phyloP scores from a whole-genome alignment of 2,329 filamentous ascomycete species.

The Magnaporthiopsis rhizophila region DNA sequence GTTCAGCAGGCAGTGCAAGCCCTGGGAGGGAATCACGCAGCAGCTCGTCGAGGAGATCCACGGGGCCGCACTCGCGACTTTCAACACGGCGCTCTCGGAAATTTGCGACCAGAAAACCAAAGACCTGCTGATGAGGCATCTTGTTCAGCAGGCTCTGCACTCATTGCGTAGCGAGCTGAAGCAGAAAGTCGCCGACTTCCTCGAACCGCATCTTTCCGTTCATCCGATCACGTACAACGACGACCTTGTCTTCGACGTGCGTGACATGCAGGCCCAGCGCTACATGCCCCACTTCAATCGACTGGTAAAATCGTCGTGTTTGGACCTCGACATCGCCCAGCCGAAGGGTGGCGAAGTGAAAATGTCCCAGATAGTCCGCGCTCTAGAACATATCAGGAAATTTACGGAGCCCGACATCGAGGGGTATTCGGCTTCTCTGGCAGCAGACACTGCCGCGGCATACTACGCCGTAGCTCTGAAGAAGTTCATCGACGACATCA shows the following conservation, averaged over 20 bases:
- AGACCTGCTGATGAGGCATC: conserved; percentile 9
- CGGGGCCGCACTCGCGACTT: conserved; percentile 13
- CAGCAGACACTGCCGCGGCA: conserved; percentile 31
- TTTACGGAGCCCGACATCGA: conserved; percentile 25
- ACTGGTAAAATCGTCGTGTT: no score
- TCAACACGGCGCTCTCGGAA: conserved; percentile 15
- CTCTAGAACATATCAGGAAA: background rate
- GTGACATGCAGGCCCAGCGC: conserved; percentile 16
- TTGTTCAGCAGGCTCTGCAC: conserved; percentile 16
- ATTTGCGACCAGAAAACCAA: conserved; percentile 16
- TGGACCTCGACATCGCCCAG: no score
- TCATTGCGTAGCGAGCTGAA: conserved; percentile 13
- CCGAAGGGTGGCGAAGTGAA: no score
- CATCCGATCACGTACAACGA: conserved; percentile 34
- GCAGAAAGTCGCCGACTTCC: conserved; percentile 19
- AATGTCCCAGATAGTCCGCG: no score
- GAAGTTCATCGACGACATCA: conserved; percentile 19
- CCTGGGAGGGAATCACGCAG: conserved; percentile 19
- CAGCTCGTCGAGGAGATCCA: conserved; percentile 13
- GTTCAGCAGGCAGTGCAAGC: conserved; percentile 23
- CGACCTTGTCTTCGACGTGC: conserved; percentile 25
- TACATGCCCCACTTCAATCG: no score
- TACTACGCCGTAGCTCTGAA: conserved; percentile 32
- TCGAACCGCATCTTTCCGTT: conserved; percentile 17
- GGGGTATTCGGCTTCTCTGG: conserved; percentile 26